phyloP scores from a whole-genome alignment of 805 yeast genomes.

The Barnettozyma californica region DNA sequence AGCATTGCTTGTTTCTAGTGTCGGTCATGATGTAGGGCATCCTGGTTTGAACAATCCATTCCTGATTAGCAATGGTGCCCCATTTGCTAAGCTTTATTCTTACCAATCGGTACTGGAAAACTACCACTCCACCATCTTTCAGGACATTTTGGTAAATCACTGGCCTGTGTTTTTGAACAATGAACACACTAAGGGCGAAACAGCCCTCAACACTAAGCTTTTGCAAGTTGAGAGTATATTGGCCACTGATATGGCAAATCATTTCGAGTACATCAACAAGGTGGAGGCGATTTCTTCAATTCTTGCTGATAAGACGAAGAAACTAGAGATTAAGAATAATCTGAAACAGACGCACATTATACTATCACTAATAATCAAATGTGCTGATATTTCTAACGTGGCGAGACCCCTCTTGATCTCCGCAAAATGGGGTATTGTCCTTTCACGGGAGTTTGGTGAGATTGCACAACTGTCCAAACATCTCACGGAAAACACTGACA shows the following conservation, averaged over 20 bases:
- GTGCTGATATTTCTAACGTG: constrained; percentile 95
- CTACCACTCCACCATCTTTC: constrained; percentile 69
- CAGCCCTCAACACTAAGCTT: constrained; percentile 21
- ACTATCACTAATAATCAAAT: constrained; percentile 71
- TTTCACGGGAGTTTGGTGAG: constrained; percentile 72
- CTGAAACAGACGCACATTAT: constrained; percentile 37
- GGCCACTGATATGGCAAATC: constrained; percentile 93
- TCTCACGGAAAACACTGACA: constrained; percentile 21
- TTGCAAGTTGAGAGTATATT: constrained; percentile 42
- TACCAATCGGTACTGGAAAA: constrained; percentile 74
- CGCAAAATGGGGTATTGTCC: constrained; percentile 81
- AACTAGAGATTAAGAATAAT: constrained; percentile 12
- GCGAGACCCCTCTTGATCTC: constrained; percentile 73
- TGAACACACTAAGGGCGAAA: constrained; percentile 7
- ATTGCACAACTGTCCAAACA: constrained; percentile 47
- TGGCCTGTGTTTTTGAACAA: constrained; percentile 38
- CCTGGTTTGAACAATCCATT: constrained; percentile 91
- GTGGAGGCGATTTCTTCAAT: constrained; percentile 34
- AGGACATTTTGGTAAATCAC: constrained; percentile 42
- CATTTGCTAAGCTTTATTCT: constrained; percentile 56
- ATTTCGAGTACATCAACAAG: constrained; percentile 60
- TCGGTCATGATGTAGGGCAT: constrained; percentile 95
- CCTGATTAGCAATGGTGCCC: constrained; percentile 51
- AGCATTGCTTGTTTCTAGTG: constrained; percentile 68
- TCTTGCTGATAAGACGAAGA: constrained; percentile 11